A percentile compares a stretch with the other conserved stretches of the same genome.
phyloP scores from a whole-genome alignment of 352 stramenopile species.

The Hyaloperonospora brassicae region DNA sequence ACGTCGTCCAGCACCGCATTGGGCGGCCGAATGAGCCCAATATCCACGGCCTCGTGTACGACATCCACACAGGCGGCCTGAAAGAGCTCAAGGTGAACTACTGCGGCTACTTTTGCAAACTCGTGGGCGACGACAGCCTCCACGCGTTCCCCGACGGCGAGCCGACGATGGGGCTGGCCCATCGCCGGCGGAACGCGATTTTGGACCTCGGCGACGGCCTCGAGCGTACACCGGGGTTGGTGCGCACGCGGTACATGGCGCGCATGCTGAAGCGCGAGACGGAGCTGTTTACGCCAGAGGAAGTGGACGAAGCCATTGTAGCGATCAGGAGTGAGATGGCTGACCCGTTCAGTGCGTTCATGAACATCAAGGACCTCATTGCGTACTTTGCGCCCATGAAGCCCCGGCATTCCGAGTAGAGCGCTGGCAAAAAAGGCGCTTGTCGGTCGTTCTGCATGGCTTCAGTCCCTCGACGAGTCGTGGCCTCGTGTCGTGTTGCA shows the following conservation, averaged over 20 bases:
- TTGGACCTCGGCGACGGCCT: constrained; percentile 45
- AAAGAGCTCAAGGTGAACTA: constrained; percentile 73
- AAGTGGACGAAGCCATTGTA: constrained; percentile 51
- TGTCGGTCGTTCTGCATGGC: too few relatives aligned
- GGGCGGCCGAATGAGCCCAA: constrained; percentile 54
- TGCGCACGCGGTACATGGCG: constrained; percentile 54
- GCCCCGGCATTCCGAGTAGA: constrained; percentile 4
- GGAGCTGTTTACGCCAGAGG: constrained; percentile 45
- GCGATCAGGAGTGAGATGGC: constrained; percentile 30
- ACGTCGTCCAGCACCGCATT: constrained; percentile 64
- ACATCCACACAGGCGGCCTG: constrained; percentile 48
- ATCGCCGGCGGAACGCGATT: constrained; percentile 52
- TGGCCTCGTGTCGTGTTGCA: too few relatives aligned
- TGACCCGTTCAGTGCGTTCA: constrained; percentile 34
- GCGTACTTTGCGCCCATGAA: constrained; percentile 34
- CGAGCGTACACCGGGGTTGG: constrained; percentile 42
- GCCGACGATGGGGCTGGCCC: constrained; percentile 33
- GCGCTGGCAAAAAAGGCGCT: too few relatives aligned
- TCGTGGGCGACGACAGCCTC: constrained; percentile 43
- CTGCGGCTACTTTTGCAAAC: constrained; percentile 35
- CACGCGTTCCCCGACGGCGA: constrained; percentile 54
- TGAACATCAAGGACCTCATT: constrained; percentile 41
- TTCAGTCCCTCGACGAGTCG: too few relatives aligned
- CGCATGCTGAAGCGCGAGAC: constrained; percentile 52
- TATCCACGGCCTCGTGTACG: constrained; percentile 73